Evolutionary conservation across 257 asterid species (phyloP), one percentile per base, ranked within the genome.

Genomic region (Petunia secreta): DNA sequence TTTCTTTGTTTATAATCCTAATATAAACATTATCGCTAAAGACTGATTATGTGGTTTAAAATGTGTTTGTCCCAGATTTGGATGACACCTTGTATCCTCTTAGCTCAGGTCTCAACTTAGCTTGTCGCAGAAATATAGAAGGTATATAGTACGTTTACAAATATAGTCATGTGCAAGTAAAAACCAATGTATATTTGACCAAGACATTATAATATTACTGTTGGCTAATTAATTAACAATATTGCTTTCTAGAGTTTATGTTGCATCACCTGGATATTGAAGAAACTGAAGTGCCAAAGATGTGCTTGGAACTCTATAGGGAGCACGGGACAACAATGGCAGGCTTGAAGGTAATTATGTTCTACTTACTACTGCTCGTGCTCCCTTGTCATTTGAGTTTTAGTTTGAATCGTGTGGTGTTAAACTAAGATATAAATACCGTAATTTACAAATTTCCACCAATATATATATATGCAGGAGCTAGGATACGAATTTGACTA

Each of bases 281-380:
- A 80, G 92, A 89, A 82, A 89, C 85, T 83, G 86, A 89, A 81
- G 95, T 91, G 82, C 95, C 97, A 39, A 85, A 83, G 71, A 87
- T 91, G 94, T 94, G 98, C 82, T 85, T 89, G 86, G 98, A 93
- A 36, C 80, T 94, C 85, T 94, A 94, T 86, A 89, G 85, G 82
- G 94, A 94, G 86, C 62, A 91, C 75, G 98, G 98, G 13, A 94
- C 98, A 48, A 94, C 98, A 36, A 93, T 94, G 98, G 97, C 98
- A 43, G 98, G 98, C 7, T 92, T 94, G 5, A 91, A 93, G 95
- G 97, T 91, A 55, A n/a, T 57, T 57, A 15, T 57, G 5, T 6
- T 14, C 63, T 15, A 57, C 36, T 25, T 25, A 25, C 25, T 25
- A 25, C 25, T 25, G 25, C 25, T 25, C 25, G 25, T 25, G 25